Evolutionary conservation across 495 filamentous ascomycete species (phyloP), one percentile per base, ranked within the genome.

Genomic region (Diplogelasinospora grovesii): DNA sequence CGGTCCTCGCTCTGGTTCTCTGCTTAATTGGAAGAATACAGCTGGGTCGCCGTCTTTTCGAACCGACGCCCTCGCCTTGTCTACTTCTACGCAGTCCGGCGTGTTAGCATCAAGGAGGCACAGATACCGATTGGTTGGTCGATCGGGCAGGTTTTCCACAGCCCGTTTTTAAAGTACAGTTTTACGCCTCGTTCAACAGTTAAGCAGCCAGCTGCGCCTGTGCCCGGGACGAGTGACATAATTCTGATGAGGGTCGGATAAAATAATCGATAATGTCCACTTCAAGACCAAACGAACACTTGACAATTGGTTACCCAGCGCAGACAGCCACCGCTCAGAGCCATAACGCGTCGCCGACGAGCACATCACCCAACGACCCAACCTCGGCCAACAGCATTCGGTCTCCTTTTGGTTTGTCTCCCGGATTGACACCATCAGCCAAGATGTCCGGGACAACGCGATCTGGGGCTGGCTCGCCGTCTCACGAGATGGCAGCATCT

Each of bases 401-500:
- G 60, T 83, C 86, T 38, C 82, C 88, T 10, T 87, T 93, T 52
- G 81, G 82, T 26, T 67, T 80, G 41, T 73, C 78, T 25, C 77
- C 74, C 45, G 72, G 75, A 33, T 65, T 86, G 49, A 80, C 69
- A 46, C 68, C 75, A 40, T 66, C 79, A 52, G 70, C 75, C 46
- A 81, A 78, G 52, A 82, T 86, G 59, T 77, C 86, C 43, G 81
- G 81, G 50, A 79, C 68, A 59, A 71, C 82, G 54, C 81, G 93
- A 64, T 78, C 89, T 49, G 89, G 89, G 71, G 81, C 88, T 74
- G 92, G 89, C 64, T 98, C 92, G 74, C 92, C 92, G 52, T 95
- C 90, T 61, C 89, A 95, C 67, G 93, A 97, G 45, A 59, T 72
- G 80, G 83, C 61, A 61, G 78, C 66, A 61, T 84, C 73, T 26